phyloP scores from a whole-genome alignment of 495 filamentous ascomycete genomes.

The Penicillium desertorum region DNA sequence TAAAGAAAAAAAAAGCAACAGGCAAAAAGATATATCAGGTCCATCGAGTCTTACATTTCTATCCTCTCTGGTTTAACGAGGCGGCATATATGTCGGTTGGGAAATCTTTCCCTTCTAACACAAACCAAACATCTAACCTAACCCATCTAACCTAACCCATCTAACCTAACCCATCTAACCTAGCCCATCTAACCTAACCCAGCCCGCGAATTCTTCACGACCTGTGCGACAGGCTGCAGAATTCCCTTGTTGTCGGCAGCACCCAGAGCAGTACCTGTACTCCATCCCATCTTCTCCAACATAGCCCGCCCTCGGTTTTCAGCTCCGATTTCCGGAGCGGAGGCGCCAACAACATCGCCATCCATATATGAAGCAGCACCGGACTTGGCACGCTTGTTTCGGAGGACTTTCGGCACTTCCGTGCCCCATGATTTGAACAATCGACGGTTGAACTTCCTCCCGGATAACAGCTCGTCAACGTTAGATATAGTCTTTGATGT shows the following conservation, averaged over 20 bases:
- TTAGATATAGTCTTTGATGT: constrained; percentile 45
- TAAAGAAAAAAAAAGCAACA: no score
- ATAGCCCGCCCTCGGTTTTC: constrained; percentile 85
- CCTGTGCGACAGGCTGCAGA: constrained; percentile 77
- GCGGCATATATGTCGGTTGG: not conserved
- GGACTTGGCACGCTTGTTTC: constrained; percentile 39
- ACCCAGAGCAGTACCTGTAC: constrained; percentile 82
- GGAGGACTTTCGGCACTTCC: constrained; percentile 22
- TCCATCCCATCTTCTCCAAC: constrained; percentile 98
- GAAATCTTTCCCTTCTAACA: not conserved
- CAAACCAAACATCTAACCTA: constrained; percentile 52
- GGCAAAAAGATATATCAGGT: not conserved
- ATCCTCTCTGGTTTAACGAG: not conserved
- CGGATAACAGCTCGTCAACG: constrained; percentile 37
- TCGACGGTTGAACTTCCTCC: constrained; percentile 37
- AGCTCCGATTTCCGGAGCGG: constrained; percentile 76
- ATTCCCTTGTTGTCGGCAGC: constrained; percentile 83
- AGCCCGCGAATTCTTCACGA: constrained; percentile 81
- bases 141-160: constrained; percentile 76
- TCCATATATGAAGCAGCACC: constrained; percentile 64
- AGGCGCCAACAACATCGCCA: constrained; percentile 85
- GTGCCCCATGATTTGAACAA: constrained; percentile 31
- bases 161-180: constrained; percentile 73
- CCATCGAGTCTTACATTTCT: not conserved
- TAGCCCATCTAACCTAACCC: constrained; percentile 79